Conservation (phyloP, 1,284 basidiomycete genomes). For the Moesziomyces parantarcticus region DNA sequence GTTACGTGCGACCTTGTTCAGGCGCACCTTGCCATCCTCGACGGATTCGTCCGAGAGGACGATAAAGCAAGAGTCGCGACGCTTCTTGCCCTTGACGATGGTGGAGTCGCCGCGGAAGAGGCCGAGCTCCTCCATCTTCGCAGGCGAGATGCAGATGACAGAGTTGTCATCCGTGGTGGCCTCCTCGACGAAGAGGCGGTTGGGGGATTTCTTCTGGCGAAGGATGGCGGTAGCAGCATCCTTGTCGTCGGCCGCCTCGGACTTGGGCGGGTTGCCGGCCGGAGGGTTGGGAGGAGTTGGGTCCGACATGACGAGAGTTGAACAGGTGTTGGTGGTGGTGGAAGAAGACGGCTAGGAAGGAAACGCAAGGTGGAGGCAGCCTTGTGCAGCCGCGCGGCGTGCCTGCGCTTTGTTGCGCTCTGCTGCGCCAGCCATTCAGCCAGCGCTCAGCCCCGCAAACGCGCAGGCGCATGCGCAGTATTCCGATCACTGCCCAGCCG, state of each 20-base stretch:
- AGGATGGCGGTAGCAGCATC: constrained; percentile 66
- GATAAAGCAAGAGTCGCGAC: constrained; percentile 89
- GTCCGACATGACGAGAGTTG: constrained; percentile 39
- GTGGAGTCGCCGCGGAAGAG: constrained; percentile 90
- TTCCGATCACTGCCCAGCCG: neutral
- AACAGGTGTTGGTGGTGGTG: neutral
- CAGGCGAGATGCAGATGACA: constrained; percentile 93
- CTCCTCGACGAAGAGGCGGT: constrained; percentile 67
- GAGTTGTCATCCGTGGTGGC: constrained; percentile 68
- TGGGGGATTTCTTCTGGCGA: constrained; percentile 62
- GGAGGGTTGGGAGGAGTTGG: constrained; percentile 37
- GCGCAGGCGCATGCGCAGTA: neutral
- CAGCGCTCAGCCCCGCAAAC: neutral
- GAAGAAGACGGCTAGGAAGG: constrained; percentile 2
- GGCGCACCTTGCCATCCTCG: constrained; percentile 95
- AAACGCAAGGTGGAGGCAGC: neutral
- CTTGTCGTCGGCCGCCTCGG: constrained; percentile 42
- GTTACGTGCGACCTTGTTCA: constrained; percentile 98
- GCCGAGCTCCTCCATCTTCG: constrained; percentile 93
- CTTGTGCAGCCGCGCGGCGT: neutral
- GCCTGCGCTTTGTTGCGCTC: neutral
- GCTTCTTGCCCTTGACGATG: constrained; percentile 81
- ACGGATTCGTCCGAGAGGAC: constrained; percentile 94
- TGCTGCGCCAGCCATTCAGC: neutral
- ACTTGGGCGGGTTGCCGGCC: constrained; percentile 26